A percentile compares a stretch with the other conserved stretches of the same genome.
Evolutionary conservation across 148 eudicot genomes (phyloP).

Genomic region (Camellia lanceoleosa): DNA sequence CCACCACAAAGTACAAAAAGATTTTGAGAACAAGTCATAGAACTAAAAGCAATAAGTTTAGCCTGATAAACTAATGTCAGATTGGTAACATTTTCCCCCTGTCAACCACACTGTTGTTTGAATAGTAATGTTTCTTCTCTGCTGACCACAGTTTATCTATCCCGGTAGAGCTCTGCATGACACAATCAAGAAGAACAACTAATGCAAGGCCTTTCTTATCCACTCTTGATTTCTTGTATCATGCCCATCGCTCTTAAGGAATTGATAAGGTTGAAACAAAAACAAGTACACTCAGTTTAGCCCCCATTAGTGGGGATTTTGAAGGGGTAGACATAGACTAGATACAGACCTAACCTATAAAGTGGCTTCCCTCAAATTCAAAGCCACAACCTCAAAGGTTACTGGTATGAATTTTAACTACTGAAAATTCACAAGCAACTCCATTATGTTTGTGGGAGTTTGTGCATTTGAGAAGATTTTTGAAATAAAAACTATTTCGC

Average conservation of each 20-base stretch:
- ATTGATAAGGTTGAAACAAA: neutral
- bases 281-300: no score
- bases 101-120: neutral
- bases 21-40: neutral
- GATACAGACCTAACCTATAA: no score
- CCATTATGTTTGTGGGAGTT: neutral
- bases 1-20: neutral
- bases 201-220: neutral
- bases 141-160: neutral
- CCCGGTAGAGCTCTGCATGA: neutral
- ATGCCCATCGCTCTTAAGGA: neutral
- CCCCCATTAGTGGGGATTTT: no score
- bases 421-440: neutral
- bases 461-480: constrained; percentile 4
- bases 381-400: no score
- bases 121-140: neutral
- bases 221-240: neutral
- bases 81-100: neutral
- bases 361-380: no score
- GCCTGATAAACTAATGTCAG: neutral
- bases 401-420: no score
- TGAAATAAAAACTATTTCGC: constrained; percentile 2
- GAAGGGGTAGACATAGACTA: no score
- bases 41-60: neutral
- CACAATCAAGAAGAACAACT: neutral